Percentiles rank a stretch among this genome's conserved stretches.
Evolutionary conservation across 768 basidiomycete genomes (phyloP).

Genomic region (Gloeophyllum trabeum): DNA sequence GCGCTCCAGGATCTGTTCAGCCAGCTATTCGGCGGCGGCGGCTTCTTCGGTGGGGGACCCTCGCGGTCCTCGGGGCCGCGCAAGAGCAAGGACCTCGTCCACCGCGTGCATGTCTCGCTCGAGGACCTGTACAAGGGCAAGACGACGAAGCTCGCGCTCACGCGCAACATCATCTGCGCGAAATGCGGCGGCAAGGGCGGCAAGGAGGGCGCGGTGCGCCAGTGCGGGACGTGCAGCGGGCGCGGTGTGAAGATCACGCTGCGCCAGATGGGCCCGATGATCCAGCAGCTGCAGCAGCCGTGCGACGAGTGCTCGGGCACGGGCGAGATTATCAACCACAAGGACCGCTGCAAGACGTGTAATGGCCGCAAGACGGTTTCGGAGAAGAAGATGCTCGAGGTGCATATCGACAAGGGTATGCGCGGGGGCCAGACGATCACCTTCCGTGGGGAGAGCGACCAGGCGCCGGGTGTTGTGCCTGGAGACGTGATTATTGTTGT

Average conservation of each 20-base stretch:
- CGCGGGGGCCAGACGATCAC: slow-evolving; percentile 84
- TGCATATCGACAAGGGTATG: slow-evolving; percentile 98
- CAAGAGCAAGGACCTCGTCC: slow-evolving; percentile 96
- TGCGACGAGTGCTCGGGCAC: slow-evolving; percentile 90
- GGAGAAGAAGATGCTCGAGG: slow-evolving; percentile 96
- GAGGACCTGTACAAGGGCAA: slow-evolving; percentile 99
- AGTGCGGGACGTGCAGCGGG: slow-evolving; percentile 71
- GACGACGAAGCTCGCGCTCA: slow-evolving; percentile 93
- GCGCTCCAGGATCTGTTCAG: slow-evolving; percentile 79
- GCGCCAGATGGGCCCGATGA: slow-evolving; percentile 99
- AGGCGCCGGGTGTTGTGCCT: slow-evolving; percentile 77
- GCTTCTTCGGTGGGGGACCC: slow-evolving; percentile 60
- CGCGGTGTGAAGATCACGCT: slow-evolving; percentile 86
- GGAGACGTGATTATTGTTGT: slow-evolving; percentile 94
- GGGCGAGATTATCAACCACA: slow-evolving; percentile 92
- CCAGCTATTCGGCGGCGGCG: slow-evolving; percentile 82
- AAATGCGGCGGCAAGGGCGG: slow-evolving; percentile 97
- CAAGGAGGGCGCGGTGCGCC: slow-evolving; percentile 88
- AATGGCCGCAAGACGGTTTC: slow-evolving; percentile 90
- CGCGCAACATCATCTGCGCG: slow-evolving; percentile 86
- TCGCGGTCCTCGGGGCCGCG: slow-evolving; percentile 67
- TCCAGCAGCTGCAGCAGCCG: slow-evolving; percentile 94
- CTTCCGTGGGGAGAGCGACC: slow-evolving; percentile 87
- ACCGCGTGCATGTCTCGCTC: slow-evolving; percentile 91
- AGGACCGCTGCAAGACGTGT: slow-evolving; percentile 87